phyloP scores from a whole-genome alignment of 2,329 filamentous ascomycete genomes.

The Botryotinia convoluta region DNA sequence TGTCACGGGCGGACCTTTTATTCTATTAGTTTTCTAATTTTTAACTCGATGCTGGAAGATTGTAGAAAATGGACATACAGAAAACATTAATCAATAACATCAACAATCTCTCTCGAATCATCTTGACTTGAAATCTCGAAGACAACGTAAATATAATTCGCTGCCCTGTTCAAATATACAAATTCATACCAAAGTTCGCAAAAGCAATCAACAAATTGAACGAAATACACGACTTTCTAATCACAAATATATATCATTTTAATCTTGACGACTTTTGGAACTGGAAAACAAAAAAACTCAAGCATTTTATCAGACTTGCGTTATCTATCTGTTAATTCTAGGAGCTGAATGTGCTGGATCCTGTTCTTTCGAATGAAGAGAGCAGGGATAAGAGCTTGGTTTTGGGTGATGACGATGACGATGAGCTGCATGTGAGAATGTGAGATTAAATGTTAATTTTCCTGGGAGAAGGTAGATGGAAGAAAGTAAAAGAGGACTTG shows the following conservation, averaged over 20 bases:
- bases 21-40: not conserved
- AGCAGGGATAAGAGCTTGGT: conserved; percentile 10
- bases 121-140: not conserved
- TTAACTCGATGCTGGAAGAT: not conserved
- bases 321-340: not conserved
- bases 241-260: not conserved
- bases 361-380: not conserved
- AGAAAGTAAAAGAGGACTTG: not conserved
- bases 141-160: not conserved
- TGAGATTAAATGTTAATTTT: not conserved
- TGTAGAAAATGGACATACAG: conserved; percentile 22
- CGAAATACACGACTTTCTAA: not conserved
- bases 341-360: not conserved
- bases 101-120: conserved; percentile 24
- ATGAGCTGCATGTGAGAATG: not conserved
- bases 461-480: not conserved
- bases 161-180: not conserved
- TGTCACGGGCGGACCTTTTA: conserved; percentile 29
- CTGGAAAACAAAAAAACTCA: not conserved
- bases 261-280: not conserved
- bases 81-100: conserved; percentile 31
- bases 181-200: not conserved
- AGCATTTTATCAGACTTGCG: not conserved
- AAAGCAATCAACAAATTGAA: not conserved
- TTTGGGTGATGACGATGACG: not conserved